Evolutionary conservation across 345 rosid genomes (phyloP).

Genomic region (Citrus hindsii): DNA sequence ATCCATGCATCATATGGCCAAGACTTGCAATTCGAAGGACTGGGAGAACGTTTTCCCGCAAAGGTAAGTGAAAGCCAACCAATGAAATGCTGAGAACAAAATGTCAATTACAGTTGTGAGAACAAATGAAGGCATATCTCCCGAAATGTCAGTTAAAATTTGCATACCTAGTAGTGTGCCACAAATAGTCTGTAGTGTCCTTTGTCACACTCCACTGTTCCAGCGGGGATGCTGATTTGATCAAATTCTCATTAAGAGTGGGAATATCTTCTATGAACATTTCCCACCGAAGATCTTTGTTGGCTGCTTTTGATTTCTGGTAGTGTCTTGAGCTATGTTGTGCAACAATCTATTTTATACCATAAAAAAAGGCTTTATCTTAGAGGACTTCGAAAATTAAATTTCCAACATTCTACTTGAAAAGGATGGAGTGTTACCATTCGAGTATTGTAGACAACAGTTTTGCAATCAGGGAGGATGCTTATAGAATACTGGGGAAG

Average conservation of each 20-base stretch:
- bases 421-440: constrained; percentile 13
- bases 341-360: constrained; percentile 28
- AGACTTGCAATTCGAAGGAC: constrained; percentile 39
- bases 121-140: not conserved
- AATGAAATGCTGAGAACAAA: constrained; percentile 28
- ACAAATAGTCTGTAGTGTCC: constrained; percentile 38
- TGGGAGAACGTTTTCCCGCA: constrained; percentile 26
- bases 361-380: not conserved
- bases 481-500: constrained; percentile 41
- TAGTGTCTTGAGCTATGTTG: constrained; percentile 42
- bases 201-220: constrained; percentile 31
- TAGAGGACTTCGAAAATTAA: not conserved
- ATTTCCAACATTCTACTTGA: not conserved
- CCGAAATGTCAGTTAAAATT: not conserved
- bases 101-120: not conserved
- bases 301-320: constrained; percentile 18
- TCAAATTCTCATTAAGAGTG: not conserved
- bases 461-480: constrained; percentile 45
- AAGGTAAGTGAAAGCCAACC: constrained; percentile 26
- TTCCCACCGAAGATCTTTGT: constrained; percentile 35
- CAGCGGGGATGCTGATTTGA: constrained; percentile 16
- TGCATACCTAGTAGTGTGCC: constrained; percentile 38
- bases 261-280: constrained; percentile 33
- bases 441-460: constrained; percentile 35
- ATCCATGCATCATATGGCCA: constrained; percentile 40